A percentile compares a stretch with the other conserved stretches of the same genome.
phyloP scores from a whole-genome alignment of 2,329 filamentous ascomycete genomes.

The Stemphylium beticola region DNA sequence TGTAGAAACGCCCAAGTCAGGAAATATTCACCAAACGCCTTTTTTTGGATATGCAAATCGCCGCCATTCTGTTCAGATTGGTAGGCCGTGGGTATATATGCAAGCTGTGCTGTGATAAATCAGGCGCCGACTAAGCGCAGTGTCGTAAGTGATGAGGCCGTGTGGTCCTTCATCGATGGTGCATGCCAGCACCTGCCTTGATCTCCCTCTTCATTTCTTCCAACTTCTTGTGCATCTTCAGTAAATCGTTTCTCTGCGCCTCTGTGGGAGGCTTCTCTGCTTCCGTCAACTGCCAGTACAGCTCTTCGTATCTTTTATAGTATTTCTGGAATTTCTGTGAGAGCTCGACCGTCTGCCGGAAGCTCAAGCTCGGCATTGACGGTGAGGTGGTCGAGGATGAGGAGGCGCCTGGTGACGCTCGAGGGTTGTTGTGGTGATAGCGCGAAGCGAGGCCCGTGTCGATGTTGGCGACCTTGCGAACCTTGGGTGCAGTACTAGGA shows the following conservation, averaged over 20 bases:
- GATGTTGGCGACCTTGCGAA: slow-evolving; percentile 44
- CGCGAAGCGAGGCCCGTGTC: slow-evolving; percentile 45
- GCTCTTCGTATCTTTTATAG: slow-evolving; percentile 63
- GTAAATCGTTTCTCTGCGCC: slow-evolving; percentile 60
- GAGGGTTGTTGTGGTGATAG: slow-evolving; percentile 41
- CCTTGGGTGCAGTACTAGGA: slow-evolving; percentile 33
- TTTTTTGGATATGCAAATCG: slow-evolving; percentile 28
- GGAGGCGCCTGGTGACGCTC: slow-evolving; percentile 43
- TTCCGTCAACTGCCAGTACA: slow-evolving; percentile 58
- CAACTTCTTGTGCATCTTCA: slow-evolving; percentile 60
- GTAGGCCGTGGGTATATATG: slow-evolving; percentile 29
- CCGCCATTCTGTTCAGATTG: slow-evolving; percentile 12
- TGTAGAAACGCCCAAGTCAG: slow-evolving; percentile 11
- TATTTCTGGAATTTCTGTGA: slow-evolving; percentile 62
- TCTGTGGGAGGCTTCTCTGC: slow-evolving; percentile 52
- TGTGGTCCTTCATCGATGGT: slow-evolving; percentile 29
- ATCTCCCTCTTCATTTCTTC: slow-evolving; percentile 66
- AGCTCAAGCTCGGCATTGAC: slow-evolving; percentile 46
- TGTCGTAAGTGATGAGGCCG: slow-evolving; percentile 3
- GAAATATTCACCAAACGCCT: slow-evolving; percentile 18
- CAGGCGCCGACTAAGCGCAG: slow-evolving; percentile 15
- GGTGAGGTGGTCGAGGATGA: slow-evolving; percentile 45
- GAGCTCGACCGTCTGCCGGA: slow-evolving; percentile 54
- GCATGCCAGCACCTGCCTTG: slow-evolving; percentile 43
- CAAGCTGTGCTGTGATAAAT: slow-evolving; percentile 23